Evolutionary conservation across 805 yeast species (phyloP), one percentile per base, ranked within the genome.

Genomic region (Metschnikowia dekortorum): DNA sequence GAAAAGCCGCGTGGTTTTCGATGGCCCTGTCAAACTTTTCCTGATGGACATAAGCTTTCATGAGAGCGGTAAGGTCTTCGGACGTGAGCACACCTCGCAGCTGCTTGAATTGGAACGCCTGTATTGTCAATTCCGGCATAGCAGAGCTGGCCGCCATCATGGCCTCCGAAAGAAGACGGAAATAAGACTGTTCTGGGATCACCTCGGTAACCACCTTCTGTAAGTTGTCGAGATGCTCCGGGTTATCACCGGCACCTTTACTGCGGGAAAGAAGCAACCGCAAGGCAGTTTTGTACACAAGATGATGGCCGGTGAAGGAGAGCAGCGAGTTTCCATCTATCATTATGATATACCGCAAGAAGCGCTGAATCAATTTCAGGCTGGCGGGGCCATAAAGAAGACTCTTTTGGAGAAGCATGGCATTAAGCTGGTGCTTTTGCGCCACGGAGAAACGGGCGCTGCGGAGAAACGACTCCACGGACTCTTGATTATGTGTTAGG

Each of bases 1-100:
- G 73, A 53, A 70, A 50, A 10, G 59, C 45, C 7, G 70, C 59
- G 59, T 80, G 77, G 2, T 73, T 48, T 1, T 44, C 30, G 10
- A 64, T 32, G 2, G 63, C 65, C 31, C 53, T 53, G 13, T 58
- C 58, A 53, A 57, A 60, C 7, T 61, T 49, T 32, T 64, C 57
- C 30, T 63, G 44, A 13, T 53, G 33, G 33, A 55, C 55, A 34
- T 60, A 57, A 6, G 76, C 68, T 11, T 31, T 44, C 76, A 73
- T 73, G 14, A 62, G 60, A 22, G 54, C 48, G 13, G 61, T 61
- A 48, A 73, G 61, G 53, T 72, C 76, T 1, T 42, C 47, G 16
- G 47, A 34, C 22, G 47, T 56, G 16, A 28, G 40, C 11, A 11
- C 29, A 11, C 29, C 11, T 5, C 35, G 39, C 28, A 13, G 33